Evolutionary conservation across 768 basidiomycete genomes (phyloP).

Genomic region (Tulasnella calospora): DNA sequence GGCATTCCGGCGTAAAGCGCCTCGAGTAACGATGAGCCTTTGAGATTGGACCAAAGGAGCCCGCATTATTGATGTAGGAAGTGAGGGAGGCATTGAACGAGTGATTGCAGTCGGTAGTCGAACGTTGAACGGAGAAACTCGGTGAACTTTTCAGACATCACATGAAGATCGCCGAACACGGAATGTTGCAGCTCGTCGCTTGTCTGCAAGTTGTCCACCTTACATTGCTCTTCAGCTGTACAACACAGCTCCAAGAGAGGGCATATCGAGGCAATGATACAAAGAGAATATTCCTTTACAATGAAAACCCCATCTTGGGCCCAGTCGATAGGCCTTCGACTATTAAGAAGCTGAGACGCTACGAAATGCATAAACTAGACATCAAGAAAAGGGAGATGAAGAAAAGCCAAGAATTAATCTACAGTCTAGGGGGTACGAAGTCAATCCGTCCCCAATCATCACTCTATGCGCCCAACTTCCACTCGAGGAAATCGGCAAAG

Average conservation of each 20-base stretch:
- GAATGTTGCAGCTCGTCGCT: background rate
- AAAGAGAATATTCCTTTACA: no score
- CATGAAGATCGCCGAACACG: background rate
- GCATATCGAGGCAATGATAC: no score
- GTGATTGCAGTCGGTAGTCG: slow-evolving; percentile 2
- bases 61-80: slow-evolving; percentile 1
- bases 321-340: no score
- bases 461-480: slow-evolving; percentile 35
- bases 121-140: slow-evolving; percentile 3
- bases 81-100: slow-evolving; percentile 4
- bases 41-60: background rate
- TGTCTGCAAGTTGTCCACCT: no score
- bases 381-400: background rate
- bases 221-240: no score
- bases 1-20: background rate
- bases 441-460: background rate
- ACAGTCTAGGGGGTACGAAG: background rate
- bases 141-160: background rate
- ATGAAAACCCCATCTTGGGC: no score
- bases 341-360: no score
- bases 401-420: background rate
- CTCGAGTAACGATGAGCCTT: background rate
- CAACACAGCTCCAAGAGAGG: no score
- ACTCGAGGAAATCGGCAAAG: slow-evolving; percentile 57
- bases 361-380: no score